Conservation (phyloP, 306 rosid species). For the Alnus rubra region DNA sequence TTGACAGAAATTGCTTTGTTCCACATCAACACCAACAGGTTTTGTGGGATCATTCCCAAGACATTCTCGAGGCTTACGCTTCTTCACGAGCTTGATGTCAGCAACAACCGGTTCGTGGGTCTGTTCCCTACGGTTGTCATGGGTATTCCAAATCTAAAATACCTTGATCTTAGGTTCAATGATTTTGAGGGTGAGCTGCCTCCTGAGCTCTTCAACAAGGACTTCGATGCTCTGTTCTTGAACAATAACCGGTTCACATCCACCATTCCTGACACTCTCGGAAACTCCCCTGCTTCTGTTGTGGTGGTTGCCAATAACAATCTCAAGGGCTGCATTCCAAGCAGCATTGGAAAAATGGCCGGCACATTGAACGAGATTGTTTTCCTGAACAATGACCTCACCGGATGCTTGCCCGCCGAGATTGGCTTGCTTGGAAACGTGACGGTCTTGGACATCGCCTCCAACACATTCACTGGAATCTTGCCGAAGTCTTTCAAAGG, state of each 20-base stretch:
- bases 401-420: conserved; percentile 63
- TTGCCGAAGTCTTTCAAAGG: conserved; percentile 44
- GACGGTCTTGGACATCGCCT: conserved; percentile 48
- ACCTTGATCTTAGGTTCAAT: conserved; percentile 65
- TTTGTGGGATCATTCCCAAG: conserved; percentile 67
- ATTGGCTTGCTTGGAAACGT: conserved; percentile 39
- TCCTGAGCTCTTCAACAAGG: conserved; percentile 41
- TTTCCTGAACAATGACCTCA: conserved; percentile 43
- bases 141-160: conserved; percentile 37
- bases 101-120: conserved; percentile 85
- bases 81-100: conserved; percentile 59
- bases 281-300: conserved; percentile 54
- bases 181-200: conserved; percentile 76
- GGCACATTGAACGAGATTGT: conserved; percentile 55
- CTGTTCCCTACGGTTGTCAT: conserved; percentile 54
- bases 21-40: conserved; percentile 74
- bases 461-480: conserved; percentile 50
- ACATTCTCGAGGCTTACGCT: conserved; percentile 49
- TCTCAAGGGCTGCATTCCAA: conserved; percentile 60
- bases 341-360: conserved; percentile 58
- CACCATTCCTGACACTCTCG: conserved; percentile 58
- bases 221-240: conserved; percentile 53
- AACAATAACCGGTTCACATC: conserved; percentile 64
- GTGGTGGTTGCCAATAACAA: conserved; percentile 58
- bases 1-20: conserved; percentile 61